Evolutionary conservation across 2,329 filamentous ascomycete genomes (phyloP), one percentile per base, ranked within the genome.

Genomic region (Aspergillus awamori): DNA sequence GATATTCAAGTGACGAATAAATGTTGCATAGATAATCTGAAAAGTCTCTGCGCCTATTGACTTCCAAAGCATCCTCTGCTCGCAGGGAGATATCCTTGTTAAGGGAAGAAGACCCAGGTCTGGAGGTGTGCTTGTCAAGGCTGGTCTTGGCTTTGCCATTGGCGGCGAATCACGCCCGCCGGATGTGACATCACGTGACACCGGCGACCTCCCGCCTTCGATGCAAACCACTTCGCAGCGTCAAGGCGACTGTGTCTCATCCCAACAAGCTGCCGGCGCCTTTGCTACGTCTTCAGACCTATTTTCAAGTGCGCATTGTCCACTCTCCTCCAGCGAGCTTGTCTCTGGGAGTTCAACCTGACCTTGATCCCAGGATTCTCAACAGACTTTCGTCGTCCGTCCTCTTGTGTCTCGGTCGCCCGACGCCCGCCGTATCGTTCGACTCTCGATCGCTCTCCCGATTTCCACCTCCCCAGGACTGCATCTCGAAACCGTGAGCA

Each of bases 181-280:
- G 45, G 61, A 64, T 59, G 60, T 53, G 36, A 64, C 49, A 41
- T 69, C 74, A 76, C 72, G 70, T 76, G 74, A 75, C 41, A 26
- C 17, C 57, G 60, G 54, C 64, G 62, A 74, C 73, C 63, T 74
- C 71, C 72, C 72, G 75, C 74, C 73, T 73, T 76, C 68, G 72
- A 75, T 73, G 74, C 75, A 77, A 77, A 76, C 73, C 73, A 70
- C 70, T 70, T 72, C 66, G 62, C 63, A 66, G 66, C 67, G 63
- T 65, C 67, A 65, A 58, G 61, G 53, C 57, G 65, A 65, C 64
- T 65, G 63, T 61, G 67, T 60, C 67, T 57, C 72, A 69, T 72
- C 70, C 71, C 64, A 65, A 66, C 65, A 57, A 61, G 63, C 59
- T 60, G 57, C 55, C 64, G 62, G 47, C 59, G 57, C 61, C 68